Conservation (phyloP, 805 yeast species). For the Torulaspora indica region DNA sequence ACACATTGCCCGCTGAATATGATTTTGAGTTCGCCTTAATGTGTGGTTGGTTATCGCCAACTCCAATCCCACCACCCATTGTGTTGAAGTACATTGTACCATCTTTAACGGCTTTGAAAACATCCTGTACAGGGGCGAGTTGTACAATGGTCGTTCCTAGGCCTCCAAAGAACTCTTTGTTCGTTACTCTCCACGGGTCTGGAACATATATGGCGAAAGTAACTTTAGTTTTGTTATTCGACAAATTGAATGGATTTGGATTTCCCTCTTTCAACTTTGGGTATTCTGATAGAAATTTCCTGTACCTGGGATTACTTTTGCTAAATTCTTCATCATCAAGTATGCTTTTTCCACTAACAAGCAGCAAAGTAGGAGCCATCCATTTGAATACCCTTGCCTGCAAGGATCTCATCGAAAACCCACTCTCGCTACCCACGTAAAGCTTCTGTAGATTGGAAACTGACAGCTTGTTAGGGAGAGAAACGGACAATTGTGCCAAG, state of each 20-base stretch:
- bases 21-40: conserved; percentile 43
- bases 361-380: conserved; percentile 76
- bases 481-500: conserved; percentile 41
- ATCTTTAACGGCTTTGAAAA: conserved; percentile 40
- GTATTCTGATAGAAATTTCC: conserved; percentile 47
- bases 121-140: conserved; percentile 60
- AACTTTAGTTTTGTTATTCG: conserved; percentile 39
- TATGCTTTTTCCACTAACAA: conserved; percentile 62
- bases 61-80: conserved; percentile 75
- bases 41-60: conserved; percentile 67
- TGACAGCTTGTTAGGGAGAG: conserved; percentile 40
- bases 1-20: conserved; percentile 68
- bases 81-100: conserved; percentile 62
- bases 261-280: conserved; percentile 39
- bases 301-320: conserved; percentile 40
- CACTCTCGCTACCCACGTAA: conserved; percentile 63
- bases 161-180: conserved; percentile 70
- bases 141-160: conserved; percentile 54
- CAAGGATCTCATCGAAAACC: conserved; percentile 83
- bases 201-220: conserved; percentile 61
- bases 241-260: conserved; percentile 20
- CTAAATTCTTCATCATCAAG: conserved; percentile 26
- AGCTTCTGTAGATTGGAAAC: conserved; percentile 52
- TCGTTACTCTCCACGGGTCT: conserved; percentile 74
- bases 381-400: conserved; percentile 83